Evolutionary conservation across 2,329 filamentous ascomycete species (phyloP), one percentile per base, ranked within the genome.

Genomic region (Seiridium cupressi): DNA sequence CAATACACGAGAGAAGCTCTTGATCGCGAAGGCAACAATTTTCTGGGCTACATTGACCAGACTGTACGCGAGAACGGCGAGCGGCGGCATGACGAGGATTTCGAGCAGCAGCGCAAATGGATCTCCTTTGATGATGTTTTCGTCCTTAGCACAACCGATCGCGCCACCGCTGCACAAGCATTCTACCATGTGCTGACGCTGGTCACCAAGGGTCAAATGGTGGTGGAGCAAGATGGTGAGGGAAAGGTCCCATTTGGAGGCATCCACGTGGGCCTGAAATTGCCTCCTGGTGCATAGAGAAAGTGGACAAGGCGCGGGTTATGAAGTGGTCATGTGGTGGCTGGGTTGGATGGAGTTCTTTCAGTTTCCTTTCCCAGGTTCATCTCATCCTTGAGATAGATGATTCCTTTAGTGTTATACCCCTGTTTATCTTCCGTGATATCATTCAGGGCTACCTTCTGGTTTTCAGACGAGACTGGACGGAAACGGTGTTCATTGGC

Each of bases 131-230:
- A 89, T 51, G 77, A 86, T 54, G 75, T 97, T 8, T 84, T 95
- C 49, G 80, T 84, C n/a, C 82, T 86, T 0, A 69, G 69, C 8
- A 74, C 79, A 51, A 76, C 77, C 47, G 85, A 84, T 36, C 81
- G 79, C 42, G 77, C 84, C 36, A 86, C 92, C 10, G 90, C 89
- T 7, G 87, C 90, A 2, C 90, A 93, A 71, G 91, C 87, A 0
- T 89, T 92, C 70, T 85, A 90, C 75, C 90, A 95, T 71, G 81
- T 91, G 2, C 81, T 96, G 11, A 81, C 83, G 9, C 80, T 95
- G 48, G 88, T 85, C 5, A 92, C 86, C 2, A 91, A 88, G 73
- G 82, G 82, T 2, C 72, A 84, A 59, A 76, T 94, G 49, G 71
- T 75, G 18, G 85, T 93, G 4, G 74, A 82, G 62, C 92, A 96